Evolutionary conservation across 192 early-diverging fungal genomes (phyloP).

Genomic region (Mortierella claussenii): DNA sequence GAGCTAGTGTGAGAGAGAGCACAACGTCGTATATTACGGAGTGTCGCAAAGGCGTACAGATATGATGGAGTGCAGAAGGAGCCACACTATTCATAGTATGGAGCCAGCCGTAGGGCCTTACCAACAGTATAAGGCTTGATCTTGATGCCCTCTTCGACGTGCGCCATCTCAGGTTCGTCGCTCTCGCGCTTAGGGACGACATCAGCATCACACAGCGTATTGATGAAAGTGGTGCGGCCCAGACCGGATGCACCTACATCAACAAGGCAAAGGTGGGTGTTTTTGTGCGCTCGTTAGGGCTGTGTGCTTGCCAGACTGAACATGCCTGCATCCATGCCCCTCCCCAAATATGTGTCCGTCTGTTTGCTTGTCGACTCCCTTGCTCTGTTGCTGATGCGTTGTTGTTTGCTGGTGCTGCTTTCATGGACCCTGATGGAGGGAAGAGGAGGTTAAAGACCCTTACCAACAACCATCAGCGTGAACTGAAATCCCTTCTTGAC

Average conservation of each 20-base stretch:
- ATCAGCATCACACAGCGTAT: constrained; percentile 92
- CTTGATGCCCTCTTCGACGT: constrained; percentile 84
- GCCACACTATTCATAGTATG: no score
- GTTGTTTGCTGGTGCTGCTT: no score
- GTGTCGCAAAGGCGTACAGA: no score
- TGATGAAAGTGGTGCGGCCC: constrained; percentile 99
- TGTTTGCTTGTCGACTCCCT: no score
- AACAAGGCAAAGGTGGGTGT: neutral
- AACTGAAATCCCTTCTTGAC: constrained; percentile 96
- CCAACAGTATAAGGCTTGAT: constrained; percentile 91
- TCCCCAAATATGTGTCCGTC: no score
- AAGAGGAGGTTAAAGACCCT: constrained; percentile 29
- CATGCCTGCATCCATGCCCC: no score
- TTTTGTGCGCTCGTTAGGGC: neutral
- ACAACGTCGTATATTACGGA: no score
- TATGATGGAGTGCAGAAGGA: no score
- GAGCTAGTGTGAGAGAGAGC: no score
- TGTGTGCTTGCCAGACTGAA: no score
- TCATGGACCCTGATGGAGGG: neutral
- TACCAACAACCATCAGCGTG: constrained; percentile 97
- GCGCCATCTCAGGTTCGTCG: constrained; percentile 77
- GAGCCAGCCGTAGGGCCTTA: no score
- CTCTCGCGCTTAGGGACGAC: constrained; percentile 75
- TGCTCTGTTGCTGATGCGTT: no score
- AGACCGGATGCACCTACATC: constrained; percentile 87